phyloP scores from a whole-genome alignment of 176 grass and related monocot genomes.

The Ananas comosus region DNA sequence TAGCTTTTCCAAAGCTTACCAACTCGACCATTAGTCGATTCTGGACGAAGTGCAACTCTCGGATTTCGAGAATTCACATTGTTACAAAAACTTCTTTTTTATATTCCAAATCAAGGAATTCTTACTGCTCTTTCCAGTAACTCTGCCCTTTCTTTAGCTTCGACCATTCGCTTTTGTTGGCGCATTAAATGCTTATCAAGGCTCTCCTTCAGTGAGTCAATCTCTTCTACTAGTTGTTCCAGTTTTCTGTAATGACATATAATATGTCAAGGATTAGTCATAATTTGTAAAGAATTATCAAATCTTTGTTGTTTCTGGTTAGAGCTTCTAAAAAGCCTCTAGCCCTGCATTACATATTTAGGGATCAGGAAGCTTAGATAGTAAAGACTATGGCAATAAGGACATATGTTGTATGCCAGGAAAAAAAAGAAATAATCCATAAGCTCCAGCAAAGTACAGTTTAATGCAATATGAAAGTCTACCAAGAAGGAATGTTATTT shows the following conservation, averaged over 20 bases:
- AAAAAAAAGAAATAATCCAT: background rate
- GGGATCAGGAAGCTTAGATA: background rate
- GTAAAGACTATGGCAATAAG: background rate
- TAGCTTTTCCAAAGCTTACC: too few species aligned
- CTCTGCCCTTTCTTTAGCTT: conserved; percentile 81
- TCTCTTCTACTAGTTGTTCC: conserved; percentile 71
- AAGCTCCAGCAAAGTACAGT: background rate
- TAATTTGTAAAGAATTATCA: background rate
- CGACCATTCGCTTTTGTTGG: conserved; percentile 62
- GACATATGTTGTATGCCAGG: background rate
- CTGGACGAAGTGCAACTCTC: too few species aligned
- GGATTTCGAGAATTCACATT: too few species aligned
- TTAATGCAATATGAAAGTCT: background rate
- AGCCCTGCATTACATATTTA: background rate
- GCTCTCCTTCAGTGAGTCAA: conserved; percentile 73
- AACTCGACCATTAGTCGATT: too few species aligned
- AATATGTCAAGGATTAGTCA: background rate
- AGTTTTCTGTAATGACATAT: conserved; percentile 63
- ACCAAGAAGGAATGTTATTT: background rate
- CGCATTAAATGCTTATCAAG: conserved; percentile 60
- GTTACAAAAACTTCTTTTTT: too few species aligned
- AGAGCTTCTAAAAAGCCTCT: background rate
- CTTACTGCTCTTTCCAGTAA: conserved; percentile 76
- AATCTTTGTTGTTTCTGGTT: conserved; percentile 10
- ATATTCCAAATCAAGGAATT: conserved; percentile 5